A percentile compares a stretch with the other conserved stretches of the same genome.
These are phyloP conservation scores for Thelonectria olida DNA, from an alignment of 2,329 filamentous ascomycete genomes.

Conservation along the genomic window DNA sequence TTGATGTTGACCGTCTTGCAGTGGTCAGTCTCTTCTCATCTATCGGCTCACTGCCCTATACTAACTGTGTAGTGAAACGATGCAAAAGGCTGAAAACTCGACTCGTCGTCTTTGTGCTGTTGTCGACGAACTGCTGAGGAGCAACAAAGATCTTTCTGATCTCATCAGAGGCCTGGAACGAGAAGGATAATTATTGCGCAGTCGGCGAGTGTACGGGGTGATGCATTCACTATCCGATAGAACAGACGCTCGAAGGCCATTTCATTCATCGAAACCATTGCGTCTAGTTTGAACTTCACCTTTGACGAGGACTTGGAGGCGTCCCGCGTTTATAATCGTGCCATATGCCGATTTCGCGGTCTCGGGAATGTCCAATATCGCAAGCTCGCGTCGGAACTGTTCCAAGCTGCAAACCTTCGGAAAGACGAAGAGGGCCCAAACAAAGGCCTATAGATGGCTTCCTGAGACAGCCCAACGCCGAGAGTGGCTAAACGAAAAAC, in stretches of 20 bases:
- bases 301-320: too few relatives aligned
- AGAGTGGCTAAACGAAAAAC: too few relatives aligned
- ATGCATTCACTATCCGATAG: not conserved
- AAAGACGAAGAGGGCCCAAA: constrained; percentile 17
- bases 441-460: constrained; percentile 30
- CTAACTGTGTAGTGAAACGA: not conserved
- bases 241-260: too few relatives aligned
- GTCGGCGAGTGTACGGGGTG: not conserved
- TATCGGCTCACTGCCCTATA: too few relatives aligned
- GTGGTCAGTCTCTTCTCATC: not conserved
- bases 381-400: constrained; percentile 39
- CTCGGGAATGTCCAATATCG: constrained; percentile 42
- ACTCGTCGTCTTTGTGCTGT: not conserved
- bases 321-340: constrained; percentile 42
- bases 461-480: too few relatives aligned
- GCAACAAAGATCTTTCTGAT: constrained; percentile 1
- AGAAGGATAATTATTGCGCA: not conserved
- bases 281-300: not conserved
- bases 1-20: constrained; percentile 6
- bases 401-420: not conserved
- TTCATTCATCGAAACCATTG: too few relatives aligned
- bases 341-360: constrained; percentile 47
- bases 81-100: not conserved
- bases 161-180: not conserved
- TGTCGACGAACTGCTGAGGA: not conserved